phyloP scores from a whole-genome alignment of 257 asterid species.

The Plantago ovata region DNA sequence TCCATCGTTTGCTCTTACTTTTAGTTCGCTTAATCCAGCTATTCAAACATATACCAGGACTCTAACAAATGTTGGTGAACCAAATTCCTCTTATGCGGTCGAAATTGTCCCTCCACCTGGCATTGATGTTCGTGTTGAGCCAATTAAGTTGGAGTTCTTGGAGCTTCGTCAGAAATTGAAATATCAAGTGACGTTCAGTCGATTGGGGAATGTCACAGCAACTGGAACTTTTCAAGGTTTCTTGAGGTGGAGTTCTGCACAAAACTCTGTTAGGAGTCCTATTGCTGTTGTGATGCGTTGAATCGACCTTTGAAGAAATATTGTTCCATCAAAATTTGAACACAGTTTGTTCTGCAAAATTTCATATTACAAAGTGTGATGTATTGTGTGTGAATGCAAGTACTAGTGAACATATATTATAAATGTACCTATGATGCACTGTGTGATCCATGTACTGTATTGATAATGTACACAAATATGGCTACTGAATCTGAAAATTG shows the following conservation, averaged over 20 bases:
- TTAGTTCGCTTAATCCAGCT: background rate
- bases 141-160: slow-evolving; percentile 10
- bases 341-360: background rate
- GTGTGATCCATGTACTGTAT: too few relatives aligned
- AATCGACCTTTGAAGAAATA: background rate
- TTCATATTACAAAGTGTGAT: background rate
- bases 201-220: background rate
- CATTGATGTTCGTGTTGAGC: slow-evolving; percentile 6
- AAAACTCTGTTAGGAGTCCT: slow-evolving; percentile 23
- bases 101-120: slow-evolving; percentile 15
- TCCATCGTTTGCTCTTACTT: slow-evolving; percentile 21
- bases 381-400: too few relatives aligned
- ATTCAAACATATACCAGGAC: slow-evolving; percentile 21
- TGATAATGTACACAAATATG: too few relatives aligned
- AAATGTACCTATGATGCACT: too few relatives aligned
- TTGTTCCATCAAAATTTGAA: background rate
- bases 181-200: slow-evolving; percentile 21
- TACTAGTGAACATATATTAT: too few relatives aligned
- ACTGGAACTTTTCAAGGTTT: slow-evolving; percentile 10
- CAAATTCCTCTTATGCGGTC: slow-evolving; percentile 11
- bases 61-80: slow-evolving; percentile 23
- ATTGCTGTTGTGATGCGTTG: slow-evolving; percentile 9
- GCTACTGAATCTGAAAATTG: too few relatives aligned
- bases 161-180: slow-evolving; percentile 14
- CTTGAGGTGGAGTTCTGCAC: slow-evolving; percentile 10